These are phyloP conservation scores for Lyophyllum shimeji DNA, from an alignment of 768 basidiomycete species.

Conservation along the genomic window DNA sequence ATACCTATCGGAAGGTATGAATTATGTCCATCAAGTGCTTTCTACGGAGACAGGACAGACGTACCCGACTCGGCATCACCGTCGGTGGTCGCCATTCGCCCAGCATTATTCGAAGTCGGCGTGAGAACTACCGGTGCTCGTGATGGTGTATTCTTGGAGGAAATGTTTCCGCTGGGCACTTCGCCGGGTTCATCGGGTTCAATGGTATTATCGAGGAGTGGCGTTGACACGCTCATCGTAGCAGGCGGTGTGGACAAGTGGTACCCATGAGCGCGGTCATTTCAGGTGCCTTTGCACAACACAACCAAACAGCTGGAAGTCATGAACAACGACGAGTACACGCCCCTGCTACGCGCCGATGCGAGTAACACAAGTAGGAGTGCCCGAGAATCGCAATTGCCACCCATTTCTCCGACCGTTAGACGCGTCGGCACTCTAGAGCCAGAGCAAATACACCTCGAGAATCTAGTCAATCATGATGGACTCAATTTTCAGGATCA, in stretches of 20 bases:
- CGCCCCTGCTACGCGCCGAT: conserved; percentile 13
- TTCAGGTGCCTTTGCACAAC: not conserved
- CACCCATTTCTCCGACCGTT: conserved; percentile 17
- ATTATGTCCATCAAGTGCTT: conserved; percentile 2
- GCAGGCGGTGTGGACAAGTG: conserved; percentile 1
- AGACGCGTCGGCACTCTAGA: conserved; percentile 20
- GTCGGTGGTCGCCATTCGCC: conserved; percentile 51
- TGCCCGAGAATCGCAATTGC: not conserved
- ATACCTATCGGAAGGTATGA: conserved; percentile 43
- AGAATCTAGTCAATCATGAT: conserved; percentile 20
- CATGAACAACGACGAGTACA: conserved; percentile 20
- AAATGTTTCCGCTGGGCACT: conserved; percentile 34
- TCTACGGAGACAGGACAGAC: conserved; percentile 17
- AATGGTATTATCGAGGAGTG: conserved; percentile 78
- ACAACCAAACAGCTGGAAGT: conserved; percentile 14
- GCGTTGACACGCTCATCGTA: conserved; percentile 52
- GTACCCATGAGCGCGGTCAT: not conserved
- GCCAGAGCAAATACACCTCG: conserved; percentile 18
- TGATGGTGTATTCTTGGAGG: conserved; percentile 26
- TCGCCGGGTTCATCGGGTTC: conserved; percentile 75
- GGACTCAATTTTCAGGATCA: conserved; percentile 13
- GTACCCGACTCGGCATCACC: conserved; percentile 78
- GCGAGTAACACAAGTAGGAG: not conserved
- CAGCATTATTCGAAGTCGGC: conserved; percentile 43
- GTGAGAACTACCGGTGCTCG: conserved; percentile 55